These are phyloP conservation scores for Blastobotrys illinoisensis DNA, from an alignment of 1,139 yeast genomes.

Conservation along the genomic window DNA sequence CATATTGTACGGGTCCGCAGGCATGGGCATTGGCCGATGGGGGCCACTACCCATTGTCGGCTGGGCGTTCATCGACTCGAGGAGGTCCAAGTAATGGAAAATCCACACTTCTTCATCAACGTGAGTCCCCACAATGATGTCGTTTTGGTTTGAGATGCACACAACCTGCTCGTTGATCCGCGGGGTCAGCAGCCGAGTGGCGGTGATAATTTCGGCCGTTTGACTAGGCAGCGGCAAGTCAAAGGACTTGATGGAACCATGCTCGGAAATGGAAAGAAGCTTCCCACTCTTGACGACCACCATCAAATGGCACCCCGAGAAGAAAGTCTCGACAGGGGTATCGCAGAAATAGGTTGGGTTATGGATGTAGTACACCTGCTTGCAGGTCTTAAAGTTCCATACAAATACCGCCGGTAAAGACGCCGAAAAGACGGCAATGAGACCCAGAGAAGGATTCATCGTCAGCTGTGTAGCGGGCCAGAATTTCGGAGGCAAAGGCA, in stretches of 20 bases:
- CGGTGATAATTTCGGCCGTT: slow-evolving; percentile 37
- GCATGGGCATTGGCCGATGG: slow-evolving; percentile 1
- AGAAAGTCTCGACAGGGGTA: slow-evolving; percentile 19
- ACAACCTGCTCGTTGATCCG: slow-evolving; percentile 70
- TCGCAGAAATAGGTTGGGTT: slow-evolving; percentile 11
- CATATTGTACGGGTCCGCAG: background rate
- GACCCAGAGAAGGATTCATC: slow-evolving; percentile 56
- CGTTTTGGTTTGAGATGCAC: slow-evolving; percentile 47
- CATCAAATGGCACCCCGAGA: slow-evolving; percentile 20
- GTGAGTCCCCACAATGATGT: slow-evolving; percentile 56
- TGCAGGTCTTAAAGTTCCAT: slow-evolving; percentile 18
- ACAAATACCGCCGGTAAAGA: slow-evolving; percentile 18
- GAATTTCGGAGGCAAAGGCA: slow-evolving; percentile 40
- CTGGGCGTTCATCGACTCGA: slow-evolving; percentile 28
- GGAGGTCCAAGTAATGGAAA: slow-evolving; percentile 45
- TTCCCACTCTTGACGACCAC: slow-evolving; percentile 19
- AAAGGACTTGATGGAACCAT: slow-evolving; percentile 15
- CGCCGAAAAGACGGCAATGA: slow-evolving; percentile 52
- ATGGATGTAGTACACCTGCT: slow-evolving; percentile 13
- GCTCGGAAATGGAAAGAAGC: slow-evolving; percentile 19
- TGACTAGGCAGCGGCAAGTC: slow-evolving; percentile 11
- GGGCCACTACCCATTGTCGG: background rate
- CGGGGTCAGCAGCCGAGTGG: slow-evolving; percentile 59
- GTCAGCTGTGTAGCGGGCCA: slow-evolving; percentile 67
- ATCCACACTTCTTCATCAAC: slow-evolving; percentile 60